Conservation (phyloP, 2,329 filamentous ascomycete species). For the Aspergillus glaucus region DNA sequence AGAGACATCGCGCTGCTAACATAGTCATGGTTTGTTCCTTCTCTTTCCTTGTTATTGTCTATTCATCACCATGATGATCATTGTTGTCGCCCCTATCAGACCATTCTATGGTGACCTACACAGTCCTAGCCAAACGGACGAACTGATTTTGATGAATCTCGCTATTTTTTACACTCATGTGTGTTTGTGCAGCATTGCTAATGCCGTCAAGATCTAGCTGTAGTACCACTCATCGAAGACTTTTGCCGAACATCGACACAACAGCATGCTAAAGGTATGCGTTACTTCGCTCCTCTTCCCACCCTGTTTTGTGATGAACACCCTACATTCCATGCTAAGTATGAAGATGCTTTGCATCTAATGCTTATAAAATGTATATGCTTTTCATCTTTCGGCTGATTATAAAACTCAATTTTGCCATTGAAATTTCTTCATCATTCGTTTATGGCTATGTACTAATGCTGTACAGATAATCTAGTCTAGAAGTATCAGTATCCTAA, state of each 20-base stretch:
- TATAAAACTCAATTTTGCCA: constrained; percentile 17
- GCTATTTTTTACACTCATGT: constrained; percentile 5
- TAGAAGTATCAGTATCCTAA: constrained; percentile 9
- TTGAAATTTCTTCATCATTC: constrained; percentile 3
- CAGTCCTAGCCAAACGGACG: constrained; percentile 58
- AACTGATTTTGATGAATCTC: constrained; percentile 36
- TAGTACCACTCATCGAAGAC: not conserved
- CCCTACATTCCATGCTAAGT: constrained; percentile 58
- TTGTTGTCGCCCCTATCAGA: constrained; percentile 60
- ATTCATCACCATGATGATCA: constrained; percentile 47
- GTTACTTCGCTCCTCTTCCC: constrained; percentile 7
- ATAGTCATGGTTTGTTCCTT: constrained; percentile 21
- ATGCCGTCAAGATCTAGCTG: constrained; percentile 1
- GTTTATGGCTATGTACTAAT: constrained; percentile 22
- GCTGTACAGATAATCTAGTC: constrained; percentile 7
- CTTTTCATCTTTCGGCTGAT: constrained; percentile 63
- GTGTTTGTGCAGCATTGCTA: not conserved
- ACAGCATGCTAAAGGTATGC: constrained; percentile 14
- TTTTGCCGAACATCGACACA: constrained; percentile 3
- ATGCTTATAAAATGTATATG: constrained; percentile 54
- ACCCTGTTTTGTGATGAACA: constrained; percentile 44
- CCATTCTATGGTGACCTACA: constrained; percentile 53
- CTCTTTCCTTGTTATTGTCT: constrained; percentile 4
- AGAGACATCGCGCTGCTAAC: constrained; percentile 8
- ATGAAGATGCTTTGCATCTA: constrained; percentile 47